A percentile compares a stretch with the other conserved stretches of the same genome.
phyloP scores from a whole-genome alignment of 176 grass and related monocot species.

The Oryza australiensis region DNA sequence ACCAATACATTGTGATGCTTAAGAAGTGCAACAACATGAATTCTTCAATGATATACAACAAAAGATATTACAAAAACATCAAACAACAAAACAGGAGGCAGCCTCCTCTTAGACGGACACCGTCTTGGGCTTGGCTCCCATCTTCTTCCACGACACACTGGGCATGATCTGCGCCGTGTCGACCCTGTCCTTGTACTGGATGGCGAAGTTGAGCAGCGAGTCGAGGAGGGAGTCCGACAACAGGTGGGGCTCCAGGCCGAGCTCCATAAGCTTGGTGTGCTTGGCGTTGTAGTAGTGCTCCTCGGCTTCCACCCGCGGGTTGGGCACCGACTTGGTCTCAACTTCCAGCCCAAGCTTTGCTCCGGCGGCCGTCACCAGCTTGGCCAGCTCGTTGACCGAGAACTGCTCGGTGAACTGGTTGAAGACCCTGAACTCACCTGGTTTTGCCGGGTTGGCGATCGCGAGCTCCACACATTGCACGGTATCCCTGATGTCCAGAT shows the following conservation, averaged over 20 bases:
- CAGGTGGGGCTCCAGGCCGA: constrained; percentile 72
- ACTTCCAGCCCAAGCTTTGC: constrained; percentile 79
- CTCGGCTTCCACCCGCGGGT: constrained; percentile 87
- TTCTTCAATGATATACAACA: no score
- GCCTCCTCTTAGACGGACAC: constrained; percentile 40
- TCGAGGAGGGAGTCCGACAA: constrained; percentile 85
- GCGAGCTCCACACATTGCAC: constrained; percentile 90
- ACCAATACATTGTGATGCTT: no score
- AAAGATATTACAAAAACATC: no score
- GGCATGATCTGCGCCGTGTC: constrained; percentile 86
- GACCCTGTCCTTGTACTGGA: constrained; percentile 77
- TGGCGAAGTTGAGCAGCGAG: constrained; percentile 82
- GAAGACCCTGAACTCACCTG: constrained; percentile 89
- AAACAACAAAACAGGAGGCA: no score
- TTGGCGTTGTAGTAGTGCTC: constrained; percentile 94
- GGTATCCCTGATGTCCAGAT: constrained; percentile 92
- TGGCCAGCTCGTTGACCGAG: constrained; percentile 82
- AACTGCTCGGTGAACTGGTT: constrained; percentile 98
- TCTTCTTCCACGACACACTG: constrained; percentile 91
- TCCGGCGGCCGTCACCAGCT: constrained; percentile 66
- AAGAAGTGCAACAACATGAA: no score
- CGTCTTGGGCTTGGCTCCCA: constrained; percentile 57
- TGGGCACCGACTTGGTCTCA: constrained; percentile 69
- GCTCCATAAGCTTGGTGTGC: constrained; percentile 75
- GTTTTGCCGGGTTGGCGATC: constrained; percentile 86